phyloP scores from a whole-genome alignment of 371 early-diverging fungal species.

The Mucor irregularis region DNA sequence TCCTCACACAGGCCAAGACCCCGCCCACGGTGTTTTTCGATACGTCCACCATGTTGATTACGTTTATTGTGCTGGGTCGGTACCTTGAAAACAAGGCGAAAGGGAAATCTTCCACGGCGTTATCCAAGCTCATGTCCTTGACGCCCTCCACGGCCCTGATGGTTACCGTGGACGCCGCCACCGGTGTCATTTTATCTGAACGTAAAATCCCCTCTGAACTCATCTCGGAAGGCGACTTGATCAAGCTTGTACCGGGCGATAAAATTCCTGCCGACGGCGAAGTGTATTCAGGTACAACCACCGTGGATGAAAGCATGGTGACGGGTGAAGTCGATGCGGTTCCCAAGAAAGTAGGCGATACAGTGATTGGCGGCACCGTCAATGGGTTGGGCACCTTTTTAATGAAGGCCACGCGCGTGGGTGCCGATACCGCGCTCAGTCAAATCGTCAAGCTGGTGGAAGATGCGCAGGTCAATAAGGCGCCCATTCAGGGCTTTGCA shows the following conservation, averaged over 20 bases:
- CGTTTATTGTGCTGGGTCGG: constrained; percentile 88
- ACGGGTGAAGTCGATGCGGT: constrained; percentile 97
- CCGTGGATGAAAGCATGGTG: constrained; percentile 96
- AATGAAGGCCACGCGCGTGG: constrained; percentile 77
- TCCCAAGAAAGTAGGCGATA: constrained; percentile 64
- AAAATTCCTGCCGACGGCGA: constrained; percentile 94
- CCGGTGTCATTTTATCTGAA: constrained; percentile 54
- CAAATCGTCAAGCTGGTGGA: constrained; percentile 91
- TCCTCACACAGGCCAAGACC: constrained; percentile 1
- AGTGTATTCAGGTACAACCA: constrained; percentile 78
- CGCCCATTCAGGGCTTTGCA: constrained; percentile 85
- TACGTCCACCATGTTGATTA: constrained; percentile 86
- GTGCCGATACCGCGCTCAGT: constrained; percentile 78
- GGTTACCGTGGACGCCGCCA: constrained; percentile 18
- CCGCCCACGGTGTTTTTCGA: constrained; percentile 90
- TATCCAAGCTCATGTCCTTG: constrained; percentile 85
- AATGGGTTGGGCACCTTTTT: constrained; percentile 80
- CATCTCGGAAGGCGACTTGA: constrained; percentile 80
- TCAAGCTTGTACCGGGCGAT: constrained; percentile 92
- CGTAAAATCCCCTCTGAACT: constrained; percentile 81
- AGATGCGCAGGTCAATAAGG: constrained; percentile 84
- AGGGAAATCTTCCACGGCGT: constrained; percentile 86
- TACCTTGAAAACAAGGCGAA: constrained; percentile 95
- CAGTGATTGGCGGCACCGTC: constrained; percentile 92
- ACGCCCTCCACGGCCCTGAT: constrained; percentile 67